Evolutionary conservation across 2,329 filamentous ascomycete species (phyloP), one percentile per base, ranked within the genome.

Genomic region (Shiraia bambusicola): DNA sequence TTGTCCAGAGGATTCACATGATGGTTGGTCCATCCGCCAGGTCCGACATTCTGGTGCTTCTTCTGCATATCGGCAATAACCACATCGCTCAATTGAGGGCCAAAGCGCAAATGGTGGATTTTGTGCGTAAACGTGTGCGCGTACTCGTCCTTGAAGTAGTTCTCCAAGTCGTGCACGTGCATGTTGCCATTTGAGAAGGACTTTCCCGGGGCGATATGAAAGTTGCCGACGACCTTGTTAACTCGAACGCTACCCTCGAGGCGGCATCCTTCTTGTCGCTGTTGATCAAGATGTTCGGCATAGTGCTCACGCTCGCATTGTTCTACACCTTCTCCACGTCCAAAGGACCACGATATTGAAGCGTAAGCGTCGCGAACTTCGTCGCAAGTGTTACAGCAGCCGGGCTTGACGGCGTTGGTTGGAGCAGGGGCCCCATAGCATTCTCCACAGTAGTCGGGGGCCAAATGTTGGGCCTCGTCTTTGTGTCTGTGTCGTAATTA

Each of bases 151-250:
- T 92, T 84, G 75, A 89, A 87, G 78, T 95, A 98, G 75, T 93
- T 95, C 70, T 95, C 90, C 50, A 98, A 77, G 65, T 98, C 94
- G 74, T 98, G 93, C 14, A 96, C 88, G 72, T 98, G 93, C 82
- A 97, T 86, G 74, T 95, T 95, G 55, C 89, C 90, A 63, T 88
- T 95, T 70, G 87, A 95, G 79, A 97, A 97, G 69, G 86, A 92
- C 71, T 92, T 88, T 59, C 93, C 93, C 1, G 93, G 93, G 1
- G 94, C 93, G 59, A 98, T 86, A 71, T 98, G 93, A 79, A 98
- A 98, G 76, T 98, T 98, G 42, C 93, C 93, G 40, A 98, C 81
- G 17, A 98, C 93, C 74, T 98, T 98, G 79, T 98, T 98, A 54
- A 98, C 94, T 34, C 88, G 87, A 57, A 98, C 81, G 28, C 83